Percentiles rank a stretch among this genome's conserved stretches.
phyloP scores from a whole-genome alignment of 768 basidiomycete genomes.

The Leccinum arenicola region DNA sequence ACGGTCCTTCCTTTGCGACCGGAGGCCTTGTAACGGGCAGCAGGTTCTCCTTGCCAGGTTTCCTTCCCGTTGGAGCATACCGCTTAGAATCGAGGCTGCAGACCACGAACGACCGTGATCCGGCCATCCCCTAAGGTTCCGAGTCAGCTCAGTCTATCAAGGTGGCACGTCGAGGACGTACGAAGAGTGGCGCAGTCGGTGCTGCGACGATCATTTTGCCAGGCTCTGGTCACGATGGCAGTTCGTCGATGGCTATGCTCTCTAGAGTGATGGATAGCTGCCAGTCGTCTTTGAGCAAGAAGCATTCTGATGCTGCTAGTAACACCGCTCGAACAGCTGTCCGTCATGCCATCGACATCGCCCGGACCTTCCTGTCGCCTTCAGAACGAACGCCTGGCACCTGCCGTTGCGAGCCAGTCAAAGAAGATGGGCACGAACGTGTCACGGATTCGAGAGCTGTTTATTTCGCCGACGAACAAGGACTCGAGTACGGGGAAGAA shows the following conservation, averaged over 20 bases:
- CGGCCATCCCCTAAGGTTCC: neutral
- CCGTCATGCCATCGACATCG: neutral
- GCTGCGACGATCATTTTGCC: too few relatives aligned
- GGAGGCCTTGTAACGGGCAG: neutral
- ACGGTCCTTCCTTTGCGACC: neutral
- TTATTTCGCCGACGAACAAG: slow-evolving; percentile 5
- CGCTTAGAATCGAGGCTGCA: neutral
- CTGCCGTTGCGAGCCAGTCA: too few relatives aligned
- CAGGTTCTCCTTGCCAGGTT: neutral
- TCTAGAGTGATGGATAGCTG: too few relatives aligned
- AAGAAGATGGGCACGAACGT: neutral
- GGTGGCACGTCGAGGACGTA: neutral
- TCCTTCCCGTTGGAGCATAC: neutral
- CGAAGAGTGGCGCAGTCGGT: neutral
- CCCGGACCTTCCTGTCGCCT: neutral
- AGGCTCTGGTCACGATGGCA: too few relatives aligned
- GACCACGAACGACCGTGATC: slow-evolving; percentile 8
- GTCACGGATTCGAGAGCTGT: slow-evolving; percentile 1
- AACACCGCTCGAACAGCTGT: neutral
- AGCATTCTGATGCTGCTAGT: neutral
- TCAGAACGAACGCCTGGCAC: too few relatives aligned
- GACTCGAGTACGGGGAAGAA: neutral
- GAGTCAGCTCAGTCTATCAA: neutral
- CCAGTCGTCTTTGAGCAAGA: too few relatives aligned
- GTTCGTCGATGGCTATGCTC: too few relatives aligned